Conservation (phyloP, 352 stramenopile genomes). For the Elongisporangium anandrum region DNA sequence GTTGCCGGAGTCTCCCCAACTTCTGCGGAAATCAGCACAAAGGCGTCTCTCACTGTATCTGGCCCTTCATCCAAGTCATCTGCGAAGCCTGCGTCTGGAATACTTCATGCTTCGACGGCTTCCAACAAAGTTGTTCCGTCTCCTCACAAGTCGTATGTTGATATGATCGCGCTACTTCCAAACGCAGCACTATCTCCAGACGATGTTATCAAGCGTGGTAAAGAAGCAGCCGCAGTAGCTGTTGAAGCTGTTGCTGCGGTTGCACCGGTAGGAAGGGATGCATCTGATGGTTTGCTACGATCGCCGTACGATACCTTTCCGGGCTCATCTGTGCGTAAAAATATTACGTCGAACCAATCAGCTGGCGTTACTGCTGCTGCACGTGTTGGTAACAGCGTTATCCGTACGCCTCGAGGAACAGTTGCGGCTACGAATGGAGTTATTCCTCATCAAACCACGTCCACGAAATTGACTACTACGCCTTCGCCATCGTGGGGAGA, state of each 20-base stretch:
- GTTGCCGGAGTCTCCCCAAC: constrained; percentile 25
- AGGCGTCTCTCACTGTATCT: constrained; percentile 8
- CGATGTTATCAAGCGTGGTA: constrained; percentile 86
- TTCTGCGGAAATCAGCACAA: constrained; percentile 9
- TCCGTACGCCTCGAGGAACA: not conserved
- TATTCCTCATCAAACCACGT: not conserved
- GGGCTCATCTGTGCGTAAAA: not conserved
- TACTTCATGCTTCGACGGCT: not conserved
- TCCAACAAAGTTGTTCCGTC: constrained; percentile 16
- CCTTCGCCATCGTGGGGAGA: constrained; percentile 18
- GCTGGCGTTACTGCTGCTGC: not conserved
- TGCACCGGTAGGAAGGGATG: constrained; percentile 44
- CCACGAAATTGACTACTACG: not conserved
- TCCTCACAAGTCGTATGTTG: constrained; percentile 77
- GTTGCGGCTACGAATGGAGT: not conserved
- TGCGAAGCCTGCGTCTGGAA: constrained; percentile 4
- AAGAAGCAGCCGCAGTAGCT: constrained; percentile 66
- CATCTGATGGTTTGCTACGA: not conserved
- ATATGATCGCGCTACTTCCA: constrained; percentile 66
- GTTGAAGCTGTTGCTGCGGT: constrained; percentile 71
- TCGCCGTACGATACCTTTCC: not conserved
- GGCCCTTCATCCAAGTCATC: constrained; percentile 7
- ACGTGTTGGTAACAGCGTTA: not conserved
- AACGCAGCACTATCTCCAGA: constrained; percentile 49
- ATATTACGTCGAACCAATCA: not conserved